These are phyloP conservation scores for Sparassis latifolia DNA, from an alignment of 1,284 basidiomycete species.

Conservation along the genomic window DNA sequence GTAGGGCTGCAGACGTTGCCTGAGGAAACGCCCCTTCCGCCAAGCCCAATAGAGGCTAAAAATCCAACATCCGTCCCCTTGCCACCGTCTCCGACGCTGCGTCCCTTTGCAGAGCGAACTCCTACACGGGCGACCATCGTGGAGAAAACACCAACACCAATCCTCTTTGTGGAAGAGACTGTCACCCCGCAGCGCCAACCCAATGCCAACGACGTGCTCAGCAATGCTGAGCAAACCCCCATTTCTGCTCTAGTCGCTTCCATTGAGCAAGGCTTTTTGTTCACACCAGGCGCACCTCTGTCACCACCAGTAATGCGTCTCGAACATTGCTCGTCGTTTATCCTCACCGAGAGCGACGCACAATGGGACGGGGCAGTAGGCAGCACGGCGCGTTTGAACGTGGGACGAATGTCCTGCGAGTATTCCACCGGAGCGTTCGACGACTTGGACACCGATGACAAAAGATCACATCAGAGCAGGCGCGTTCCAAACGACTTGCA, in stretches of 20 bases:
- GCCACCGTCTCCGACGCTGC: conserved; percentile 22
- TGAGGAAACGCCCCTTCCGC: conserved; percentile 24
- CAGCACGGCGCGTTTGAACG: no score
- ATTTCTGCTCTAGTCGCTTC: conserved; percentile 63
- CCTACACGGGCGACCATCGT: not conserved
- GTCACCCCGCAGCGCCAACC: conserved; percentile 7
- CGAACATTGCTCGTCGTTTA: no score
- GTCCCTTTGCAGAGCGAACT: not conserved
- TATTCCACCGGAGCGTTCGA: no score
- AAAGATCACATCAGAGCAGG: no score
- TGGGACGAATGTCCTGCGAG: no score
- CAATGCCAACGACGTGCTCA: not conserved
- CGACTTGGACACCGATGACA: no score
- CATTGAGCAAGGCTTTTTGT: conserved; percentile 63
- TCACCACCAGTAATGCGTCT: conserved; percentile 4
- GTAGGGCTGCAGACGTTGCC: conserved; percentile 1
- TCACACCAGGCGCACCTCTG: conserved; percentile 29
- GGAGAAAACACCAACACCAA: not conserved
- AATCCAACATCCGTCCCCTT: conserved; percentile 20
- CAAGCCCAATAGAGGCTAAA: conserved; percentile 15
- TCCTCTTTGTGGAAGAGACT: not conserved
- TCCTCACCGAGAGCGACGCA: no score
- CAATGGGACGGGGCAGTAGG: no score
- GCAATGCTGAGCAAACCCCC: conserved; percentile 40
- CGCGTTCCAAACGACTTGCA: no score